Conservation (phyloP, 768 basidiomycete genomes). For the Amanita subjunquillea region DNA sequence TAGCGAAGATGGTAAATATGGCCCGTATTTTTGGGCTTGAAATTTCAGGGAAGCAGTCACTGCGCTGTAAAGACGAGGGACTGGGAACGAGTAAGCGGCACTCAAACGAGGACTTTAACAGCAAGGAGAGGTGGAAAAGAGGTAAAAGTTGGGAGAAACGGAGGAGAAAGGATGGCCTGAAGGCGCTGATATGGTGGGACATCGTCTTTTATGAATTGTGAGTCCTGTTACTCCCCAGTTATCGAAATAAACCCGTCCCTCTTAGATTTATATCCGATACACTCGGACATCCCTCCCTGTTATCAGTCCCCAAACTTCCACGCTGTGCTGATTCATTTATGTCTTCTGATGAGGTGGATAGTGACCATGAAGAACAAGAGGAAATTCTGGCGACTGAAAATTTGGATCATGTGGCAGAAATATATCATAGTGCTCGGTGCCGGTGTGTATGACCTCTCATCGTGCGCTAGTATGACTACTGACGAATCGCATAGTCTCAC, state of each 20-base stretch:
- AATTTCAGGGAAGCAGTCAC: slow-evolving; percentile 36
- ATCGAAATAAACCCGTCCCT: slow-evolving; percentile 1
- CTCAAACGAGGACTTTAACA: background rate
- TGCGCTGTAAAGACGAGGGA: slow-evolving; percentile 19
- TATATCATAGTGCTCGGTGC: slow-evolving; percentile 35
- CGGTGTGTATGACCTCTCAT: slow-evolving; percentile 31
- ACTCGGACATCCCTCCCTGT: slow-evolving; percentile 51
- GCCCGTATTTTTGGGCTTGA: slow-evolving; percentile 57
- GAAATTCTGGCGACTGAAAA: slow-evolving; percentile 7
- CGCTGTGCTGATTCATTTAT: slow-evolving; percentile 27
- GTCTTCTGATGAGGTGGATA: slow-evolving; percentile 8
- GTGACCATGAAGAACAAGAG: slow-evolving; percentile 5
- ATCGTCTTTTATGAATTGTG: slow-evolving; percentile 70
- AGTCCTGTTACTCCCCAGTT: slow-evolving; percentile 18
- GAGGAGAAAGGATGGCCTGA: slow-evolving; percentile 24
- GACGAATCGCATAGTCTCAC: slow-evolving; percentile 34
- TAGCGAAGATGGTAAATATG: slow-evolving; percentile 49
- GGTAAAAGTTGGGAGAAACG: slow-evolving; percentile 7
- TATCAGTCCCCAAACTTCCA: slow-evolving; percentile 43
- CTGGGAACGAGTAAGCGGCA: background rate
- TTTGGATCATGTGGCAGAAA: slow-evolving; percentile 26
- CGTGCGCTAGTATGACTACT: background rate
- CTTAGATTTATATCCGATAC: slow-evolving; percentile 60
- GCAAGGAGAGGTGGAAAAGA: background rate
- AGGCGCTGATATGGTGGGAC: slow-evolving; percentile 63